Evolutionary conservation across 2,329 filamentous ascomycete genomes (phyloP), one percentile per base, ranked within the genome.

Genomic region (Stenocarpella maydis): DNA sequence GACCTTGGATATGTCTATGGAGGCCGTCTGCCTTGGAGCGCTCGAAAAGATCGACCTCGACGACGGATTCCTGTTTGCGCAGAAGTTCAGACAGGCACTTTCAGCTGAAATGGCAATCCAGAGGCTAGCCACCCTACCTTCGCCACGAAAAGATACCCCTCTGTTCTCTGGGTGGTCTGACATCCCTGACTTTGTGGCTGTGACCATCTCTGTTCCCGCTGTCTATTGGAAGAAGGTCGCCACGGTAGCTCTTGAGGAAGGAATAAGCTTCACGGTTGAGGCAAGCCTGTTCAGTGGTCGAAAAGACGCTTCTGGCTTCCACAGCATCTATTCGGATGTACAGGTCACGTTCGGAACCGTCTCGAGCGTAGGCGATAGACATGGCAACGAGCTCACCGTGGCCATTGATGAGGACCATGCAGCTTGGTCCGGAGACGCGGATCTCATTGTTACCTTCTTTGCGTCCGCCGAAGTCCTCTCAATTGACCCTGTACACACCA

Each of bases 311-410:
- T 6, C 72, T 26, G 70, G 74, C 53, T 82, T 77, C 77, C 75
- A 78, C 34, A 80, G 78, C 70, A 71, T 79, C 17, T 85, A 81
- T 72, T 73, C 77, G 4, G 77, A 81, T 67, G 75, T 82, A 15
- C 83, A 85, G 0, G 71, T 84, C 37, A 68, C 74, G 5, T 84
- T 85, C 72, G 84, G 83, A 17, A 76, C 74, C 0, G 67, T 82
- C 15, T 74, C 74, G 58, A 71, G 74, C 0, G 66, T 54, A 1
- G 78, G 78, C 0, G 37, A 73, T 5, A 71, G 71, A 6, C 71
- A 77, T 1, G 71, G 74, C 7, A 78, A 80, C n/a, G 73, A 76
- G 4, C 80, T 79, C n/a, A 68, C 73, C 8, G 65, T 82, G 24
- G 67, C 71, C 0, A 69, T 84, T 3, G 71, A 77, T 5, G 76